phyloP scores from a whole-genome alignment of 2,329 filamentous ascomycete genomes.

The Fusarium fujikuroi region DNA sequence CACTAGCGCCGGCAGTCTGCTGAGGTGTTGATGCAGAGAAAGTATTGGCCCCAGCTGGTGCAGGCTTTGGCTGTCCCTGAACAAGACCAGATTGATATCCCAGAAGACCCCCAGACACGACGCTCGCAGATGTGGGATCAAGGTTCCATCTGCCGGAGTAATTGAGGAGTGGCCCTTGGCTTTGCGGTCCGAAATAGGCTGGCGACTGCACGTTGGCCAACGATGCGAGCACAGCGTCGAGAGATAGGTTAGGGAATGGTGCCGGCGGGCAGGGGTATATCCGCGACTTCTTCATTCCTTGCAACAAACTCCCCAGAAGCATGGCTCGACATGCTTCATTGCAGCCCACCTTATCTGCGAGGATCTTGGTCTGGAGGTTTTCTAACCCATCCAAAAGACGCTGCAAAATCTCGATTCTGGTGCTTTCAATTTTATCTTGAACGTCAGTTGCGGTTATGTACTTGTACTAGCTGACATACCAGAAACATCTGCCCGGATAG shows the following conservation, averaged over 20 bases:
- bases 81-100: not conserved
- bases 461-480: not conserved
- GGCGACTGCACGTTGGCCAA: not conserved
- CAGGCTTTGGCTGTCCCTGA: not conserved
- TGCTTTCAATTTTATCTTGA: not conserved
- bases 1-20: not conserved
- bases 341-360: not conserved
- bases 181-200: not conserved
- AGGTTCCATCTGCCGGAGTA: not conserved
- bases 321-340: not conserved
- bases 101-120: not conserved
- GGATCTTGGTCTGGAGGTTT: fast-evolving
- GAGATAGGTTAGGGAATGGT: not conserved
- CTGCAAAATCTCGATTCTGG: fast-evolving
- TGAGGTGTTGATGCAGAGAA: not conserved
- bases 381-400: fast-evolving
- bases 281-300: fast-evolving
- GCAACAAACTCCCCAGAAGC: fast-evolving
- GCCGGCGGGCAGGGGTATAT: fast-evolving
- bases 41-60: not conserved
- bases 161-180: fast-evolving
- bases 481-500: not conserved
- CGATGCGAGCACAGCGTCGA: fast-evolving
- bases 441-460: fast-evolving
- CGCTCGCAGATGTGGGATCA: not conserved